These are phyloP conservation scores for Scedosporium boydii DNA, from an alignment of 2,329 filamentous ascomycete genomes.

Conservation along the genomic window DNA sequence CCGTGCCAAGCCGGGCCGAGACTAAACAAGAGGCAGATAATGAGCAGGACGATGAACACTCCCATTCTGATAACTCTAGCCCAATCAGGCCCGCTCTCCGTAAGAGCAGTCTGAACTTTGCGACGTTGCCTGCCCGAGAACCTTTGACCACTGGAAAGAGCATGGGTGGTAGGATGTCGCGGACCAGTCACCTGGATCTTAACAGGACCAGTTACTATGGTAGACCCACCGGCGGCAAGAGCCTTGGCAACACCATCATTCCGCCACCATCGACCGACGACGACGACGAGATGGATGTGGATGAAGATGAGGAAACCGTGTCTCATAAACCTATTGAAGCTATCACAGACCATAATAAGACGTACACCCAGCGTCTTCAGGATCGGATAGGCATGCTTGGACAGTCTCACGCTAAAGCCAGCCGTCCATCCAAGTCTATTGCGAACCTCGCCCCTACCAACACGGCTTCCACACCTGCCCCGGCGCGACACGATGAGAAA, in stretches of 20 bases:
- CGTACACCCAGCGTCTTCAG: slow-evolving; percentile 85
- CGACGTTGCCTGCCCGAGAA: slow-evolving; percentile 82
- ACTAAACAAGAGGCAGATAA: slow-evolving; percentile 13
- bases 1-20: slow-evolving; percentile 10
- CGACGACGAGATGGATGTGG: slow-evolving; percentile 43
- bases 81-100: slow-evolving; percentile 68
- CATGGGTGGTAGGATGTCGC: slow-evolving; percentile 61
- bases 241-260: slow-evolving; percentile 40
- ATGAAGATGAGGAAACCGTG: slow-evolving; percentile 29
- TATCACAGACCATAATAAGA: slow-evolving; percentile 57
- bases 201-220: slow-evolving; percentile 66
- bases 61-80: slow-evolving; percentile 61
- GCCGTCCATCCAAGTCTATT: slow-evolving; percentile 38
- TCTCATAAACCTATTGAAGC: slow-evolving; percentile 28
- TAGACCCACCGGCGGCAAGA: slow-evolving; percentile 64
- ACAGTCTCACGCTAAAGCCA: slow-evolving; percentile 41
- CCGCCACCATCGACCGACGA: slow-evolving; percentile 26
- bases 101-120: slow-evolving; percentile 93
- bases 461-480: slow-evolving; percentile 17
- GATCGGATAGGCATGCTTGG: slow-evolving; percentile 77
- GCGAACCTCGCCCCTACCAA: slow-evolving; percentile 20
- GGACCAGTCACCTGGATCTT: slow-evolving; percentile 70
- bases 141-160: slow-evolving; percentile 79
- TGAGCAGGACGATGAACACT: slow-evolving; percentile 40
- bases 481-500: slow-evolving; percentile 17